These are phyloP conservation scores for Corymbia maculata DNA, from an alignment of 345 rosid genomes.

Conservation along the genomic window DNA sequence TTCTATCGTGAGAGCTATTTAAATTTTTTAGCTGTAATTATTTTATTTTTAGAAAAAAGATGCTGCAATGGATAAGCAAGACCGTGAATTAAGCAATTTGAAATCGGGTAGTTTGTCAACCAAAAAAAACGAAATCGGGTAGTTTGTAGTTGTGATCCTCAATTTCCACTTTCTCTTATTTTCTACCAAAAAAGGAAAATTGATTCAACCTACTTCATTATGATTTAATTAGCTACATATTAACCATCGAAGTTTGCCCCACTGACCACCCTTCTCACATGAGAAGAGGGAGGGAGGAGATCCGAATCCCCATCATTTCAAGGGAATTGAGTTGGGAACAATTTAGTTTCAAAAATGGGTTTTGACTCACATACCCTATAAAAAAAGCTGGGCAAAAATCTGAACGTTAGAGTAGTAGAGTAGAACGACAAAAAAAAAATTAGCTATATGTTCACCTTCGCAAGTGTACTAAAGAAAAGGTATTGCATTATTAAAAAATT, in stretches of 20 bases:
- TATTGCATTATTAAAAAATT: background rate
- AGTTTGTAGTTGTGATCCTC: background rate
- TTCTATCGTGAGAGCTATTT: background rate
- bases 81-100: background rate
- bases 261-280: no score
- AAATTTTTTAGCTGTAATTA: background rate
- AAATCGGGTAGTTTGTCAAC: background rate
- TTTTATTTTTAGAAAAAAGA: background rate
- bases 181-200: background rate
- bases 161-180: background rate
- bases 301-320: no score
- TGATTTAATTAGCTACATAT: background rate
- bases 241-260: no score
- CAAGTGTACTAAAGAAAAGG: background rate
- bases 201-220: background rate
- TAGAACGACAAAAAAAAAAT: background rate
- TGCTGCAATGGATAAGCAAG: background rate
- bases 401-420: no score
- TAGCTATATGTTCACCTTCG: background rate
- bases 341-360: no score
- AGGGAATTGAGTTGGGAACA: no score
- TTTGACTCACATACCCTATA: no score
- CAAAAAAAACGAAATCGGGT: no score
- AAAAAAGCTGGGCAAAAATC: no score
- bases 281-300: no score